These are phyloP conservation scores for Diddensiella transvaalensis DNA, from an alignment of 805 yeast genomes.

Conservation along the genomic window DNA sequence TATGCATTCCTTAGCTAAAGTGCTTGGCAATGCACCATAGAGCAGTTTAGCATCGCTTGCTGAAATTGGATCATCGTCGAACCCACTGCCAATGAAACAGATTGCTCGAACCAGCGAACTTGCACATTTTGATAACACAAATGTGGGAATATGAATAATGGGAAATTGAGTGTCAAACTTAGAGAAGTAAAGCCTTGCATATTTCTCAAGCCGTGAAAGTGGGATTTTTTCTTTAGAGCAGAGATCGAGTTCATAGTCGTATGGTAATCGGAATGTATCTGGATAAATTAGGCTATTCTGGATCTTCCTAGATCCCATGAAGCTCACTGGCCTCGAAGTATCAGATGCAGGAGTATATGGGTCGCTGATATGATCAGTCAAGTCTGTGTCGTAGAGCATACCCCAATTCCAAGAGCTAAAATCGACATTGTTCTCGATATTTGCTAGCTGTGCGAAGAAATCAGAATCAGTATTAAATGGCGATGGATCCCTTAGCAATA, in stretches of 20 bases:
- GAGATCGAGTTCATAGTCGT: background rate
- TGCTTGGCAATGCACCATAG: background rate
- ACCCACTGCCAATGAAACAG: constrained; percentile 4
- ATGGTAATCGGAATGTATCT: background rate
- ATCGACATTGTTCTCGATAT: background rate
- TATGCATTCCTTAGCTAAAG: background rate
- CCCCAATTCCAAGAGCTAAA: background rate
- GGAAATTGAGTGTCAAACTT: background rate
- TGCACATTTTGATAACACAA: background rate
- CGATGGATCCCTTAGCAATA: too few relatives aligned
- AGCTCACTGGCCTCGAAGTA: background rate
- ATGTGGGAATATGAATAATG: background rate
- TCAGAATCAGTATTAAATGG: background rate
- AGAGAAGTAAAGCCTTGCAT: background rate
- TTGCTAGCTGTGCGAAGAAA: background rate
- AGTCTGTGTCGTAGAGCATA: background rate
- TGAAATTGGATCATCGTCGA: background rate
- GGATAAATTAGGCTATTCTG: background rate
- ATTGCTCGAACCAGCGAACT: background rate
- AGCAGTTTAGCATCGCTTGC: constrained; percentile 2
- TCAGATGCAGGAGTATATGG: background rate
- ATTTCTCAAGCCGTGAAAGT: background rate
- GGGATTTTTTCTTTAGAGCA: background rate
- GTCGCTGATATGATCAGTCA: too few relatives aligned
- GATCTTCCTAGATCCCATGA: background rate